These are phyloP conservation scores for Apophysomyces elegans DNA, from an alignment of 371 early-diverging fungal species.

Conservation along the genomic window DNA sequence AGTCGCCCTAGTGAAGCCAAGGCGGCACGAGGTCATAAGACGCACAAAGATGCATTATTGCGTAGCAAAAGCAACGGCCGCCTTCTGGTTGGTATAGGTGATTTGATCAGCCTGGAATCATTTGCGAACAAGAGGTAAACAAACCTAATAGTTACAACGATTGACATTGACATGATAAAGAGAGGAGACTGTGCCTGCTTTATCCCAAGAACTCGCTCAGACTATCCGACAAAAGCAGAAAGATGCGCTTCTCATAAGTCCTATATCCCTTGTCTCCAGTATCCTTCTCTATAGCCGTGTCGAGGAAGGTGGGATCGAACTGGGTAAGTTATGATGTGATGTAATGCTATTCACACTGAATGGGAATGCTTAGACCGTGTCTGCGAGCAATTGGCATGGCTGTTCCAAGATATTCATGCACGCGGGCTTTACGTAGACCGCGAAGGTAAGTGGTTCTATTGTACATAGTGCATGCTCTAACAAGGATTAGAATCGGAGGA, in stretches of 20 bases:
- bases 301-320: constrained; percentile 24
- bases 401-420: constrained; percentile 8
- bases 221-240: constrained; percentile 19
- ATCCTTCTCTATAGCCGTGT: constrained; percentile 32
- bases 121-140: constrained; percentile 6
- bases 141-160: neutral
- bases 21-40: constrained; percentile 22
- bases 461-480: neutral
- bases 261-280: constrained; percentile 31
- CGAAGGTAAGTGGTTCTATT: constrained; percentile 26
- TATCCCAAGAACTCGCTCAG: constrained; percentile 11
- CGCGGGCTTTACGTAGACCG: constrained; percentile 30
- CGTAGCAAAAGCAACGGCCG: constrained; percentile 15
- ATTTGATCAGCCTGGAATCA: constrained; percentile 8
- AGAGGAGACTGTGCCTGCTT: neutral
- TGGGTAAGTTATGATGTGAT: constrained; percentile 17
- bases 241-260: constrained; percentile 21
- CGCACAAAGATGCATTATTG: constrained; percentile 5
- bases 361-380: neutral
- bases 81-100: constrained; percentile 17
- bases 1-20: constrained; percentile 18
- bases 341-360: neutral
- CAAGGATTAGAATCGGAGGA: constrained; percentile 27
- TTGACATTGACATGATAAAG: constrained; percentile 1
- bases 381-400: constrained; percentile 11